Evolutionary conservation across 441 rosid species (phyloP).

Genomic region (Populus hybrid): DNA sequence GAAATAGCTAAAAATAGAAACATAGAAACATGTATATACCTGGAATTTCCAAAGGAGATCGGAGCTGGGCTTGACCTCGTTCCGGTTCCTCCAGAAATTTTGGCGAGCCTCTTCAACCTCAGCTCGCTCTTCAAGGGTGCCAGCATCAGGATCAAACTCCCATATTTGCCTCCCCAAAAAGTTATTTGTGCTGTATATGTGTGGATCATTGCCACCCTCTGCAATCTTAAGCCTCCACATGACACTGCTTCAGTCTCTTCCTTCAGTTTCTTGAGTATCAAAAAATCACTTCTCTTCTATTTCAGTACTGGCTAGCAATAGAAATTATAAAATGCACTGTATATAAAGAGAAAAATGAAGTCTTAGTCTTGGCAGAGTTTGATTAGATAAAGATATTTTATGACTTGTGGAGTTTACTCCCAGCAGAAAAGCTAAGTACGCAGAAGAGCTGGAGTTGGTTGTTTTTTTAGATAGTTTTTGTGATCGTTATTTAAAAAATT

Average conservation of each 20-base stretch:
- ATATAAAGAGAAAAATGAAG: too few species aligned
- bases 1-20: not conserved
- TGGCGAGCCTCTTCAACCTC: constrained; percentile 24
- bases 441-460: too few species aligned
- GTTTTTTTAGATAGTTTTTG: too few species aligned
- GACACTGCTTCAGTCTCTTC: not conserved
- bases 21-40: not conserved
- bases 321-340: too few species aligned
- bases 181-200: constrained; percentile 16
- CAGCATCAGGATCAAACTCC: constrained; percentile 27
- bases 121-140: constrained; percentile 19
- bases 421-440: too few species aligned
- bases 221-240: constrained; percentile 31
- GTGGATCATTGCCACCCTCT: constrained; percentile 17
- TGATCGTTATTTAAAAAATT: too few species aligned
- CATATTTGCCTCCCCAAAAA: constrained; percentile 28
- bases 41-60: constrained; percentile 22
- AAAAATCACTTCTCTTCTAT: not conserved
- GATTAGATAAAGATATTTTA: too few species aligned
- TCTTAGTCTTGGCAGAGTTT: too few species aligned
- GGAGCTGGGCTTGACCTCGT: constrained; percentile 13
- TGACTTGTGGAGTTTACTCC: too few species aligned
- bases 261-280: not conserved
- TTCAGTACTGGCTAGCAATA: not conserved
- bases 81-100: constrained; percentile 16